Evolutionary conservation across 139 green algal species (phyloP), one percentile per base, ranked within the genome.

Genomic region (Chlorella vulgaris): DNA sequence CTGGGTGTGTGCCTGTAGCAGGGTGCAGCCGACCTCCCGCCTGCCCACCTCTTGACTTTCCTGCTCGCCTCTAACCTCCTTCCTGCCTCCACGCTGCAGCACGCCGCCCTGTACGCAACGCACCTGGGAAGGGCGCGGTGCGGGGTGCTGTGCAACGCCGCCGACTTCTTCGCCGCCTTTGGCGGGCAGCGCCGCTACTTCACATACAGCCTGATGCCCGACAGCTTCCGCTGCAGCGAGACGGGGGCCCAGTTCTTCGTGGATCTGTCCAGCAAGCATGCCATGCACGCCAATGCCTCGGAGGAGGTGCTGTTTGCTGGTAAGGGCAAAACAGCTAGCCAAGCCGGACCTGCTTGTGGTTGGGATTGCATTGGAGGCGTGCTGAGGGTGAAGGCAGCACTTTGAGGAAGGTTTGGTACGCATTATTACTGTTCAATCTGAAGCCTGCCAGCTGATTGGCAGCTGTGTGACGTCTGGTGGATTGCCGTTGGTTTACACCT

Each of bases 301-400:
- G 84, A 81, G 67, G 81, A 88, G 76, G 84, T 88, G 43, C 35
- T 88, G 67, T 88, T 66, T 68, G 84, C 84, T 36, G 84, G 84
- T 83, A 35, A 81, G 79, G 33, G n/a, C n/a, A n/a, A n/a, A n/a
- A n/a, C n/a, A 4, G 61, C 28, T 15, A 10, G 47, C 13, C 47
- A 55, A 24, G 47, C 13, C 47, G 10, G 22, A 21, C 3, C 60
- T 38, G 60, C 13, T 15, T 10, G 13, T 55, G 47, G 47, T 55
- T 55, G 47, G 47, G 47, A 55, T 55, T 15, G 13, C 10, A 15
- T 24, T 15, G 47, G 15, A 24, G 47, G 47, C 47, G n/a, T n/a
- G n/a, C n/a, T n/a, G n/a, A n/a, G n/a, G n/a, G n/a, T n/a, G n/a
- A n/a, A n/a, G n/a, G n/a, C 47, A 55, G 47, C 47, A 55, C 15